These are phyloP conservation scores for Clitoria ternatea DNA, from an alignment of 306 rosid species.

Conservation along the genomic window DNA sequence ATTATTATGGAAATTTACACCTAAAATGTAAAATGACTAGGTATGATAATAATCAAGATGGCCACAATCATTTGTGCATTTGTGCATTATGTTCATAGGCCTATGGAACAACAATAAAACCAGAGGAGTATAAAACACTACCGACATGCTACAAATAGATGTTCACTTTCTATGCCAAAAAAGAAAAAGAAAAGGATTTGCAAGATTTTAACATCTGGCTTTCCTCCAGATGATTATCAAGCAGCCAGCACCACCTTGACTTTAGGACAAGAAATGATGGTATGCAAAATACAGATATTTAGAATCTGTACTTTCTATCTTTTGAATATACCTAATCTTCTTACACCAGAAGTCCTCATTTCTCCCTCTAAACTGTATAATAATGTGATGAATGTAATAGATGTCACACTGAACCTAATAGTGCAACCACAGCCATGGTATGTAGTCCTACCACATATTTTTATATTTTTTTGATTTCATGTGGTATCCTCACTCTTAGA, in stretches of 20 bases:
- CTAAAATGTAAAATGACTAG: neutral
- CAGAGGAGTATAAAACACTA: neutral
- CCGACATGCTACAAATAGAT: slow-evolving; percentile 1
- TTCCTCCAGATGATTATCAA: neutral
- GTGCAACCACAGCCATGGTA: neutral
- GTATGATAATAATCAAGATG: neutral
- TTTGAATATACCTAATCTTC: slow-evolving; percentile 6
- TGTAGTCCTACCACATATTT: neutral
- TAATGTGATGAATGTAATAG: neutral
- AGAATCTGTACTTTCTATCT: neutral
- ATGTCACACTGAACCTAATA: neutral
- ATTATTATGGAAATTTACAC: neutral
- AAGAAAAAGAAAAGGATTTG: neutral
- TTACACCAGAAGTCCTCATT: neutral
- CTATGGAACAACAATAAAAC: neutral
- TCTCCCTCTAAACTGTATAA: neutral
- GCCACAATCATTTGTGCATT: neutral
- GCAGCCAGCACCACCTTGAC: neutral
- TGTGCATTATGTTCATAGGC: neutral
- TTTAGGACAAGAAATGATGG: neutral
- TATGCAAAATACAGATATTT: neutral
- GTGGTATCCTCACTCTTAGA: neutral
- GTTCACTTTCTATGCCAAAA: neutral
- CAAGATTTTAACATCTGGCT: neutral
- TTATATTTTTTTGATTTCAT: neutral